Evolutionary conservation across 116 monocot species (phyloP).

Genomic region (Trichopus zeylanicus): DNA sequence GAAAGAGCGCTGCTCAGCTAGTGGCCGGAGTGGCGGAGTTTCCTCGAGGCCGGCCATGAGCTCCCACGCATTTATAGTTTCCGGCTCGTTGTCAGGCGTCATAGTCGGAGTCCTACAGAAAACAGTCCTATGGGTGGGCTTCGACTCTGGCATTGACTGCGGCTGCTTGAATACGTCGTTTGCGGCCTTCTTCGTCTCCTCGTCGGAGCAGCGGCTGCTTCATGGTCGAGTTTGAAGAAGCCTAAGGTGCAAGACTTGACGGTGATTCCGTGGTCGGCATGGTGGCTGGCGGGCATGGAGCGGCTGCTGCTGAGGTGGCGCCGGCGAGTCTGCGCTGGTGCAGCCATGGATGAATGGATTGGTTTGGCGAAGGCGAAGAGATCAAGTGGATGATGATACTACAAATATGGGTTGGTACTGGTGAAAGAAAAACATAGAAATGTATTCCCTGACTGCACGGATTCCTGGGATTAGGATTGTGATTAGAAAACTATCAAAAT

Average conservation of each 20-base stretch:
- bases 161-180: background rate
- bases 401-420: too few species aligned
- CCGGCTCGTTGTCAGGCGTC: slow-evolving; percentile 57
- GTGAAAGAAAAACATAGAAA: too few species aligned
- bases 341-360: slow-evolving; percentile 3
- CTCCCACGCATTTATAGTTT: slow-evolving; percentile 49
- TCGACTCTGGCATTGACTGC: slow-evolving; percentile 13
- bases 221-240: slow-evolving; percentile 20
- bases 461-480: background rate
- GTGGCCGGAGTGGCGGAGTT: slow-evolving; percentile 18
- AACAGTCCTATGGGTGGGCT: background rate
- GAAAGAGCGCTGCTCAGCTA: slow-evolving; percentile 14
- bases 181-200: background rate
- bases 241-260: slow-evolving; percentile 34
- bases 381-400: background rate
- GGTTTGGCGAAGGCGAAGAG: background rate
- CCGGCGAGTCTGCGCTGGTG: slow-evolving; percentile 9
- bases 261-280: slow-evolving; percentile 18
- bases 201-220: background rate
- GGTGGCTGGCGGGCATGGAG: slow-evolving; percentile 12
- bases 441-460: too few species aligned
- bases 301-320: slow-evolving; percentile 16
- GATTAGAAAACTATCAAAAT: background rate
- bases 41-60: slow-evolving; percentile 54
- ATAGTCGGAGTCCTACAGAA: slow-evolving; percentile 28